Base-by-base conservation (phyloP, 495 filamentous ascomycete species). In the Tetracladium setigerum region DNA sequence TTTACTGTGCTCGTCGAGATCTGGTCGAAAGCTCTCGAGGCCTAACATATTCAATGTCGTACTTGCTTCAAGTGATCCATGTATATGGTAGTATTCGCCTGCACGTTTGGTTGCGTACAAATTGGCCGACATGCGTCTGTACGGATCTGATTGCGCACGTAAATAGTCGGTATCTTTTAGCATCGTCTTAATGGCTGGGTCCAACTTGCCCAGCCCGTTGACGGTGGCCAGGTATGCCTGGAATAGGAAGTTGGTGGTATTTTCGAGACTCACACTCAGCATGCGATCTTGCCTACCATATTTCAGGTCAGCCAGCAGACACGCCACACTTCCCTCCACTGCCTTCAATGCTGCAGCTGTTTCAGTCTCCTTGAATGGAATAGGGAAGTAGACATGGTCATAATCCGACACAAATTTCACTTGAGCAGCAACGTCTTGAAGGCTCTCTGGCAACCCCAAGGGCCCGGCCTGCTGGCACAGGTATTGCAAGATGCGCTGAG, bases 121-220 rank as follows among this genome's bases (percentile, higher is more conserved):
- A 60, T 86, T 87, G 12, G 84, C 84, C 19, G 84, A 85, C 54
- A 88, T 72, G 32, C 84, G 77, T 30, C 84, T 77, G 58, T 90
- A 87, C 14, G 80, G 68, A 55, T 79, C 78, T 2, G 83, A 84
- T 59, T 88, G 84, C 5, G 85, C 83, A 40, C 68, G 65, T 42
- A 83, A 66, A 17, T 86, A 62, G 66, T 87, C 84, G 53, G 82
- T 87, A 54, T 86, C 85, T 56, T 83, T 82, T 34, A 87, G 58
- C 49, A 76, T 74, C 11, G 68, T 66, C 58, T 79, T 82, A 14
- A 82, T 77, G 18, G 68, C 65, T 2, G 74, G 72, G 57, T 85
- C 69, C 44, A 68, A 55, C 22, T 50, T 50, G 9, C 47, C 47
- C 19, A 44, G 30, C 7, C 47, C 47, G 31, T 38, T 40, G 2